Conservation (phyloP, 768 basidiomycete species). For the Lyophyllum shimeji region DNA sequence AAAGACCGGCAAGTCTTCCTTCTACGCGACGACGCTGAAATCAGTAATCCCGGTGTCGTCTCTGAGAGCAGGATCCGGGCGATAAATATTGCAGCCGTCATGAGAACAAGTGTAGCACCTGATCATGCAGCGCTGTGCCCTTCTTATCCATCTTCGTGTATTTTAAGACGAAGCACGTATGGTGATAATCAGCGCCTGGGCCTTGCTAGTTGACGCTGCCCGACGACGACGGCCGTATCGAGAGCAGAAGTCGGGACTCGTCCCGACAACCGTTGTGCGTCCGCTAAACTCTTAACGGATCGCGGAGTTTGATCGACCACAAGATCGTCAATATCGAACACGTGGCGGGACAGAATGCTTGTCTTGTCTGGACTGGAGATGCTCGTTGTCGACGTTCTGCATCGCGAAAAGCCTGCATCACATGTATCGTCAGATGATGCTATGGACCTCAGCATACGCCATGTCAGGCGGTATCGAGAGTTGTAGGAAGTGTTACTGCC, state of each 20-base stretch:
- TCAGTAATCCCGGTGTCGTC: too few relatives aligned
- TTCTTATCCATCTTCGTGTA: neutral
- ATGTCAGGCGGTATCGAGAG: neutral
- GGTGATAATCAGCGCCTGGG: neutral
- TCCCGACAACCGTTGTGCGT: neutral
- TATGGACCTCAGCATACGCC: neutral
- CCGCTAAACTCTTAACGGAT: neutral
- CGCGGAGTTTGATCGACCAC: neutral
- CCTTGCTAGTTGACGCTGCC: neutral
- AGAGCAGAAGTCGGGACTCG: neutral
- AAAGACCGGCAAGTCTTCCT: too few relatives aligned
- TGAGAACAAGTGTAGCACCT: too few relatives aligned
- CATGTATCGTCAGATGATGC: neutral
- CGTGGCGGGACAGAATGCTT: neutral
- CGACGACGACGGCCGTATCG: neutral
- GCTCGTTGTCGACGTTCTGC: neutral
- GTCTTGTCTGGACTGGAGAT: neutral
- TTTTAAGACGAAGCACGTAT: neutral
- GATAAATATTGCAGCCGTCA: too few relatives aligned
- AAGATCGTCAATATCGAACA: neutral
- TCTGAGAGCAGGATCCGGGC: too few relatives aligned
- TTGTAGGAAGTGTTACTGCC: neutral
- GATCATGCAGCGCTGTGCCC: neutral
- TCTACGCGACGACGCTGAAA: too few relatives aligned
- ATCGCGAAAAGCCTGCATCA: neutral